Evolutionary conservation across 139 green algal species (phyloP).

Genomic region (Nannochloris sp.): DNA sequence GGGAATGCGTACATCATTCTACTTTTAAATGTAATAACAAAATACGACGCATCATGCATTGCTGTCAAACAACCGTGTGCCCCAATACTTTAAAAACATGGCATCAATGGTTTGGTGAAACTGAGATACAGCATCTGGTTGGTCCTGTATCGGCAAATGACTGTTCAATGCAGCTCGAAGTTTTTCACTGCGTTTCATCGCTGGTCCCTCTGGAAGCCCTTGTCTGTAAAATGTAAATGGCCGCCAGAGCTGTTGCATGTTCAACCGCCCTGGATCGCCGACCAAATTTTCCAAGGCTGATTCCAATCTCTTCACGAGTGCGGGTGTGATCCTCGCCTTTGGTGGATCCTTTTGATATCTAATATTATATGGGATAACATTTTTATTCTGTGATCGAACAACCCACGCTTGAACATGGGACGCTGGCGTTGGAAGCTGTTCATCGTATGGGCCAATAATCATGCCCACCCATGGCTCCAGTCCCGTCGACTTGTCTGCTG

Average conservation of each 20-base stretch:
- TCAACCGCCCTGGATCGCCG: slow-evolving; percentile 33
- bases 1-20: neutral
- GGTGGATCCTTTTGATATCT: neutral
- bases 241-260: slow-evolving; percentile 46
- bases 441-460: slow-evolving; percentile 75
- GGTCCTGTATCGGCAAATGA: slow-evolving; percentile 22
- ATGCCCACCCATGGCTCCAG: slow-evolving; percentile 70
- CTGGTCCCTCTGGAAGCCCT: slow-evolving; percentile 15
- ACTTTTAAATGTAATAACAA: slow-evolving; percentile 7
- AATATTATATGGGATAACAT: slow-evolving; percentile 30
- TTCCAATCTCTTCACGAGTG: neutral
- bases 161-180: slow-evolving; percentile 25
- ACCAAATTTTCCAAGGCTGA: slow-evolving; percentile 19
- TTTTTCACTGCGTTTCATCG: slow-evolving; percentile 46
- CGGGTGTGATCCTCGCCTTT: slow-evolving; percentile 1
- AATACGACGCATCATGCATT: neutral
- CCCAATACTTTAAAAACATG: slow-evolving; percentile 14
- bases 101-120: slow-evolving; percentile 13
- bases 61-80: neutral
- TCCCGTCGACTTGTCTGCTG: slow-evolving; percentile 29
- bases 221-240: slow-evolving; percentile 34
- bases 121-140: slow-evolving; percentile 1
- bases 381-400: slow-evolving; percentile 20
- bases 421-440: slow-evolving; percentile 35
- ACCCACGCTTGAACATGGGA: slow-evolving; percentile 28